These are phyloP conservation scores for Castanospermum australe DNA, from an alignment of 306 rosid genomes.

Conservation along the genomic window DNA sequence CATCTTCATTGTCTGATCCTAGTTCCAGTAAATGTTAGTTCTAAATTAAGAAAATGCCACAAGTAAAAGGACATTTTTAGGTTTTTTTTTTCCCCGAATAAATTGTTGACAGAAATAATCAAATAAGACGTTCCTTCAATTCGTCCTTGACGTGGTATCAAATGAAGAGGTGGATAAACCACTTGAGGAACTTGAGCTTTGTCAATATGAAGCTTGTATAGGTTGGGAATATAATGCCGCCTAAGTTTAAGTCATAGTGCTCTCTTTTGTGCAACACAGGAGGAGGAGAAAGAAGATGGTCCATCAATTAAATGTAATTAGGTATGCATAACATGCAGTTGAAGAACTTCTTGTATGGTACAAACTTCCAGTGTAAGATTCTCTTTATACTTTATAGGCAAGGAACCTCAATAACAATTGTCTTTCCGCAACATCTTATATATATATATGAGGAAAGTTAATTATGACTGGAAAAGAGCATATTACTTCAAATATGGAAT, in stretches of 20 bases:
- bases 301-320: too few species aligned
- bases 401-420: background rate
- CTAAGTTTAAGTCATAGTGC: too few species aligned
- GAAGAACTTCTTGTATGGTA: background rate
- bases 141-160: too few species aligned
- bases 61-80: background rate
- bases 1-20: conserved; percentile 28
- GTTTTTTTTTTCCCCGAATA: background rate
- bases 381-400: background rate
- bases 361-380: background rate
- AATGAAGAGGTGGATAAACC: too few species aligned
- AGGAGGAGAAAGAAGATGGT: too few species aligned
- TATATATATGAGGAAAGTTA: background rate
- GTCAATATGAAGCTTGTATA: too few species aligned
- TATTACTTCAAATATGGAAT: conserved; percentile 56
- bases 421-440: background rate
- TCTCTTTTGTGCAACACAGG: too few species aligned
- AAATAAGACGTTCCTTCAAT: background rate
- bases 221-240: too few species aligned
- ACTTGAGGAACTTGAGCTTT: too few species aligned
- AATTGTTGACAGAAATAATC: too few species aligned
- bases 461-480: conserved; percentile 2
- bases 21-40: background rate
- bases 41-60: background rate
- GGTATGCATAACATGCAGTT: background rate